Percentiles rank a stretch among this genome's conserved stretches.
phyloP scores from a whole-genome alignment of 2,329 filamentous ascomycete species.

The Aspergillus latus region DNA sequence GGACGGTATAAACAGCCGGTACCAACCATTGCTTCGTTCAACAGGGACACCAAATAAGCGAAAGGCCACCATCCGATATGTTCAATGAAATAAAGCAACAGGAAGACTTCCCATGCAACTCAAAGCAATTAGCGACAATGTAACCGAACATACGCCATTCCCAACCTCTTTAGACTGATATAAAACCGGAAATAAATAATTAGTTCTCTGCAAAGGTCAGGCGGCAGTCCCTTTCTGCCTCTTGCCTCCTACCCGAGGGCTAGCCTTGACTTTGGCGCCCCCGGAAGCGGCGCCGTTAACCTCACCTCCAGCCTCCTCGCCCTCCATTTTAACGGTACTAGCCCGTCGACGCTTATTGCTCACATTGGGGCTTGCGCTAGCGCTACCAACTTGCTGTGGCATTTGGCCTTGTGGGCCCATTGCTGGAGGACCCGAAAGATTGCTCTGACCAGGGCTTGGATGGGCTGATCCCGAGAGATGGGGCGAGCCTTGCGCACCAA shows the following conservation, averaged over 20 bases:
- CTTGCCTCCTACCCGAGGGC: constrained; percentile 48
- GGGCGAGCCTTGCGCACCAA: constrained; percentile 49
- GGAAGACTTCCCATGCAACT: constrained; percentile 5
- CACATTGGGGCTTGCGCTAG: constrained; percentile 63
- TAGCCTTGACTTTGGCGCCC: constrained; percentile 47
- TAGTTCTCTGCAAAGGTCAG: constrained; percentile 22
- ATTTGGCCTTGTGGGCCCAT: constrained; percentile 60
- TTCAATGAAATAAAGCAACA: constrained; percentile 19
- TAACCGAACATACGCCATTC: constrained; percentile 34
- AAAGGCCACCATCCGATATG: constrained; percentile 25
- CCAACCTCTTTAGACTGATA: constrained; percentile 26
- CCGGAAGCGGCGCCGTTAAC: constrained; percentile 49
- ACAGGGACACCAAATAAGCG: constrained; percentile 17
- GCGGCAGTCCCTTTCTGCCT: constrained; percentile 47
- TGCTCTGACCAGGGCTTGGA: constrained; percentile 48
- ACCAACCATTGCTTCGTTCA: constrained; percentile 13
- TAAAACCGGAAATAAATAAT: constrained; percentile 15
- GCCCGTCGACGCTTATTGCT: constrained; percentile 59
- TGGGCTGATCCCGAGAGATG: constrained; percentile 54
- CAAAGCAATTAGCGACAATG: constrained; percentile 18
- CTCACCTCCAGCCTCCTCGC: constrained; percentile 52
- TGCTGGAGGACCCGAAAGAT: constrained; percentile 47
- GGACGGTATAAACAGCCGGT: constrained; percentile 2
- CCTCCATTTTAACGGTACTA: constrained; percentile 61
- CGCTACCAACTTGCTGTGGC: constrained; percentile 55